Evolutionary conservation across 495 filamentous ascomycete species (phyloP), one percentile per base, ranked within the genome.

Genomic region (Acidomyces sp.): DNA sequence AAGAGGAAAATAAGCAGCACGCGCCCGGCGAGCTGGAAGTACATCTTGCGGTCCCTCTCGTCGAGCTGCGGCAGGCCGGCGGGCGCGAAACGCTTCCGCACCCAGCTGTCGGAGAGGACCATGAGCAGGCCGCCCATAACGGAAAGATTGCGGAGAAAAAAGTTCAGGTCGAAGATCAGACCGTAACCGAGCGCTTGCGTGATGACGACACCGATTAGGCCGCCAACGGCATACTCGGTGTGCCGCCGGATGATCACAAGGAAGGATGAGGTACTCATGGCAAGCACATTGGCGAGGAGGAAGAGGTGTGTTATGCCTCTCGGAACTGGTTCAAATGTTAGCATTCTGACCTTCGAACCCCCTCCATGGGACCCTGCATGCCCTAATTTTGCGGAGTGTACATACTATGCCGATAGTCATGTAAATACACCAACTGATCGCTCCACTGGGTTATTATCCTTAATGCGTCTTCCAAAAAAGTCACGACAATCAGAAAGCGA

Each of bases 21-120:
- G 46, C 90, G 76, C 18, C 90, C 90, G 38, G 90, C 90, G 37
- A 97, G 78, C 71, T 96, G 90, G 64, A 97, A 87, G 69, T 97
- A 97, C 85, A 95, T 95, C 72, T 96, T 97, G 60, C 85, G 80
- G 61, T 97, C 92, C 74, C 95, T 95, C 71, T 97, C 90, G 53
- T 94, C 88, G 17, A 96, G 70, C 64, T 82, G 74, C 37, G 90
- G 90, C 42, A 97, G 68, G 28, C 90, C 90, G 19, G 90, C 90
- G 30, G 93, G 93, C 10, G 87, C 86, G 65, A 95, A 94, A 61
- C 77, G 80, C 75, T 95, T 95, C 60, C 88, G 80, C 55, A 94
- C 84, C 87, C 87, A 96, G 34, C 81, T 88, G 66, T 97, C 90
- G 13, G 87, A 95, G 11, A 97, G 69, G 3, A 97, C 92, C 90